Evolutionary conservation across 176 grass and related monocot species (phyloP).

Genomic region (Poa annua): DNA sequence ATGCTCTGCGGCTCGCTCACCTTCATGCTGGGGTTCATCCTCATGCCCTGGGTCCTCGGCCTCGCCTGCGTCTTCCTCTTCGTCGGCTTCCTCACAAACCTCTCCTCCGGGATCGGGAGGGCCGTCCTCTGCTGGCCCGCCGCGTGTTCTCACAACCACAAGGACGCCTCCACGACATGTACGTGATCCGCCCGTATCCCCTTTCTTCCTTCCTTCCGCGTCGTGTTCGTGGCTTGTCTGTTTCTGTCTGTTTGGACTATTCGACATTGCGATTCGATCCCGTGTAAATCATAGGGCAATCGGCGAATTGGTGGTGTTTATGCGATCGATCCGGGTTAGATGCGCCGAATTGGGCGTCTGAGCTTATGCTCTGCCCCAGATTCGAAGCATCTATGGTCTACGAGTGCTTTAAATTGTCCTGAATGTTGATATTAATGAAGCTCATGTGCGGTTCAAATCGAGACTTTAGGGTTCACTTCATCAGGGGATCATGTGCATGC

Average conservation of each 20-base stretch:
- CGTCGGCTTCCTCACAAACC: slow-evolving; percentile 75
- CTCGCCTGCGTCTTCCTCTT: slow-evolving; percentile 72
- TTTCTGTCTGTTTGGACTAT: not conserved
- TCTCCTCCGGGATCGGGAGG: slow-evolving; percentile 66
- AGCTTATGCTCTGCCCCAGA: not conserved
- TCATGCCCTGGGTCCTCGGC: slow-evolving; percentile 91
- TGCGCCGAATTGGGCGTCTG: not conserved
- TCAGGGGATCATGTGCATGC: not conserved
- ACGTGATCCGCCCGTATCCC: slow-evolving; percentile 36
- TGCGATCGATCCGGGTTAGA: not conserved
- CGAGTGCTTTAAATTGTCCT: not conserved
- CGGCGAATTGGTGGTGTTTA: not conserved
- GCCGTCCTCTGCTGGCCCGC: slow-evolving; percentile 63
- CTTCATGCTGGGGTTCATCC: slow-evolving; percentile 94
- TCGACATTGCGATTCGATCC: slow-evolving; percentile 8
- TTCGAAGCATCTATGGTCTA: not conserved
- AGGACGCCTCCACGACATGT: slow-evolving; percentile 47
- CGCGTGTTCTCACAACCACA: slow-evolving; percentile 8
- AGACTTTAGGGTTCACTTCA: not conserved
- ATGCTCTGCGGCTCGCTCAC: slow-evolving; percentile 87
- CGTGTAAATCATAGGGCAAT: not conserved
- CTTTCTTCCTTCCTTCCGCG: slow-evolving; percentile 1
- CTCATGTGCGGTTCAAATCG: not conserved
- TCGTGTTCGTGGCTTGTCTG: not conserved
- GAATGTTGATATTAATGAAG: not conserved